Base-by-base conservation (phyloP, 805 yeast genomes). In the Starmera amethionina region DNA sequence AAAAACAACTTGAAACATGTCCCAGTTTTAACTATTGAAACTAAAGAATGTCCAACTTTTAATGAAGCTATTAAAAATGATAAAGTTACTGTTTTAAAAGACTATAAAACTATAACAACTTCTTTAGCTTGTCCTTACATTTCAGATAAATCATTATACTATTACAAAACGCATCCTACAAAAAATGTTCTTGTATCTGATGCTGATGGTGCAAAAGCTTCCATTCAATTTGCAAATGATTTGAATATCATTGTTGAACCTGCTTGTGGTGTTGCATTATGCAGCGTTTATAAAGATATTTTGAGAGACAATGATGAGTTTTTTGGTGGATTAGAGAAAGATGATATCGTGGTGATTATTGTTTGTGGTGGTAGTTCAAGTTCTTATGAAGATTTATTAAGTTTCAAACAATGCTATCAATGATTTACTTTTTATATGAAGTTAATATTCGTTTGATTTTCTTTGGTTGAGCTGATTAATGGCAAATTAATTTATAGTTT, bases 191-290 rank as follows among this genome's bases (percentile, higher is more conserved):
- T 69, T 11, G 67, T 75, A 2, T 62, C 70, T 22, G 89, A 82
- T 49, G 43, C 60, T 3, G 77, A 78, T 32, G 79, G 84, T 1
- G 67, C 79, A 0, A 56, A 56, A 13, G 75, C 81, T 1, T 68
- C 79, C 38, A 50, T 75, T 22, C 62, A 57, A 34, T 77, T 70
- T 48, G 72, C 77, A 7, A 52, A 64, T 3, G 76, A 75, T 42
- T 75, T 65, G 45, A 71, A 72, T 41, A 60, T 64, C 36, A 58
- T 75, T 19, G 73, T 78, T 0, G 87, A 81, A 54, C 86, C 86
- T 0, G 87, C 87, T 1, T 81, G 87, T 56, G 86, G 86, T 4
- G 83, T 83, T 2, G 75, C 85, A 0, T 54, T 81, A 27, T 70
- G 79, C 18, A 65, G 77, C 15, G 70, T 68, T n/a, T 72, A 68